A percentile compares a stretch with the other conserved stretches of the same genome.
Evolutionary conservation across 495 filamentous ascomycete genomes (phyloP).

Genomic region (Xylaria cubensis): DNA sequence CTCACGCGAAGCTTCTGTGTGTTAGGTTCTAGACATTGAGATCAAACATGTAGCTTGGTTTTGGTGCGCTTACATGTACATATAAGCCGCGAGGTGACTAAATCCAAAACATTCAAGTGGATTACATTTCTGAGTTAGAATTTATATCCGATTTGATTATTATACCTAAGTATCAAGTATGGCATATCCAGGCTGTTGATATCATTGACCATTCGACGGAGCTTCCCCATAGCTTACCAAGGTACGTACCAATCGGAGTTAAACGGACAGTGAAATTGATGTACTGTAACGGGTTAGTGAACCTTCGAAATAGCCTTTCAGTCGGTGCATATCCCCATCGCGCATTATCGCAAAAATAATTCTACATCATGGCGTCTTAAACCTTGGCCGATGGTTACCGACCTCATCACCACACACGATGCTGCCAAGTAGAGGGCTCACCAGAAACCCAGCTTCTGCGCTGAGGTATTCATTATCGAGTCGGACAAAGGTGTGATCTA

Average conservation of each 20-base stretch:
- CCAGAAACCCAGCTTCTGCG: conserved; percentile 50
- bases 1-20: too few relatives aligned
- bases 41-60: not conserved
- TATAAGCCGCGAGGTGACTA: not conserved
- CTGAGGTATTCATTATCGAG: conserved; percentile 42
- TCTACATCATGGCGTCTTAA: not conserved
- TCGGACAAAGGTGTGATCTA: conserved; percentile 39
- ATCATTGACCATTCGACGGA: not conserved
- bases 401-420: conserved; percentile 39
- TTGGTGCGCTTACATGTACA: not conserved
- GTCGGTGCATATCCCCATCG: not conserved
- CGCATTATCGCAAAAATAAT: conserved; percentile 16
- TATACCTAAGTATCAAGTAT: not conserved
- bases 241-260: too few relatives aligned
- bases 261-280: not conserved
- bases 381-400: not conserved
- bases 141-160: not conserved
- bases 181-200: not conserved
- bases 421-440: conserved; percentile 60
- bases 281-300: not conserved
- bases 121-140: not conserved
- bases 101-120: not conserved
- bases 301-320: not conserved
- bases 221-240: not conserved
- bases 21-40: too few relatives aligned